Evolutionary conservation across 805 yeast genomes (phyloP).

Genomic region (Kodamaea sagamina): DNA sequence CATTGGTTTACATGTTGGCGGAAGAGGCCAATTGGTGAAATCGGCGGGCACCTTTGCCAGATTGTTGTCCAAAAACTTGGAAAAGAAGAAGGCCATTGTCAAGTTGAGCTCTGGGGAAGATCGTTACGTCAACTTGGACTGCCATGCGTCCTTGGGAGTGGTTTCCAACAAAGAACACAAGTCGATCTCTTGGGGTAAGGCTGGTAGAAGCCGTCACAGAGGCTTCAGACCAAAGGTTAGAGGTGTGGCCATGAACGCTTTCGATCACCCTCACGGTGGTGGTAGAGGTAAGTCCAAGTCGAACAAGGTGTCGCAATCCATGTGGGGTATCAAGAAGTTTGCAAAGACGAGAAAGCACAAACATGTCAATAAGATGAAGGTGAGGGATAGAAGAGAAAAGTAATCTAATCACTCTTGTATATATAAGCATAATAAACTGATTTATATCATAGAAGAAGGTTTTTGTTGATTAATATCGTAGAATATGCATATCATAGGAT

Average conservation of each 20-base stretch:
- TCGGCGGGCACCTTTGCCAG: constrained; percentile 96
- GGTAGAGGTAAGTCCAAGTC: constrained; percentile 99
- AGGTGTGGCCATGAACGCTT: constrained; percentile 97
- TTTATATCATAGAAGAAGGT: too few relatives aligned
- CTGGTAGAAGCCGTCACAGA: constrained; percentile 89
- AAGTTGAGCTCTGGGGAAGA: constrained; percentile 91
- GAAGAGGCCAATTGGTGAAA: constrained; percentile 87
- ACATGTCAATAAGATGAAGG: constrained; percentile 78
- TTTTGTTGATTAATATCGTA: too few relatives aligned
- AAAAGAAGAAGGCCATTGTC: constrained; percentile 69
- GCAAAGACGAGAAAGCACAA: constrained; percentile 93
- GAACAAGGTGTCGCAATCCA: constrained; percentile 88
- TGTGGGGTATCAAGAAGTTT: constrained; percentile 96
- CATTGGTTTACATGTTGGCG: constrained; percentile 68
- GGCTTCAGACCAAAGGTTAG: constrained; percentile 95
- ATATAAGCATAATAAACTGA: constrained; percentile 4
- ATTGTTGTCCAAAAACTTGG: constrained; percentile 74
- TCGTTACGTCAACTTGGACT: constrained; percentile 79
- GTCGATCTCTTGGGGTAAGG: constrained; percentile 88
- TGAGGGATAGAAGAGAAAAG: constrained; percentile 79
- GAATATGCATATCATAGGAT: too few relatives aligned
- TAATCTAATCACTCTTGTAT: constrained; percentile 10
- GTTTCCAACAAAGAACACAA: constrained; percentile 93
- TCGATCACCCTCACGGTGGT: constrained; percentile 99
- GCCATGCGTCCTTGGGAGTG: constrained; percentile 92